phyloP scores from a whole-genome alignment of 129 eudicot genomes.

The Chrysanthemum makinoi region DNA sequence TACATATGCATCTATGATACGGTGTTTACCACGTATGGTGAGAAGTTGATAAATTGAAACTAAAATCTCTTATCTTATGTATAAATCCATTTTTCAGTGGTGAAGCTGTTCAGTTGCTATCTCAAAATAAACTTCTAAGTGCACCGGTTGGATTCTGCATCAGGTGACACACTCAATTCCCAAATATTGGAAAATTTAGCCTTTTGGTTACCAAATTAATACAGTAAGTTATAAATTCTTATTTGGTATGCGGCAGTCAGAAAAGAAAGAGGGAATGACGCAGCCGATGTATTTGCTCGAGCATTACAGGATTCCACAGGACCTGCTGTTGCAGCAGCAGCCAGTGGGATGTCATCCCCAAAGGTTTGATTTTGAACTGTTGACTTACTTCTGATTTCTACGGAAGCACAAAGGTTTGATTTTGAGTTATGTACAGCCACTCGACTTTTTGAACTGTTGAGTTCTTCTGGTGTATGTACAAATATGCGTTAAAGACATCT shows the following conservation, averaged over 20 bases:
- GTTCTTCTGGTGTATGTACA: neutral
- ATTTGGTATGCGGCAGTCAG: slow-evolving; percentile 49
- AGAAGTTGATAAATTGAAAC: too few species aligned
- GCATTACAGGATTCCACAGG: slow-evolving; percentile 37
- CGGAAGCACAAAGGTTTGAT: slow-evolving; percentile 65
- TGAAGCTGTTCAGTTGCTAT: slow-evolving; percentile 74
- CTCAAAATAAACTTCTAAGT: slow-evolving; percentile 69
- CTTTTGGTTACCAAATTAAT: neutral
- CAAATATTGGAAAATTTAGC: neutral
- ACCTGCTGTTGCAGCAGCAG: slow-evolving; percentile 75
- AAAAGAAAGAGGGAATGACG: slow-evolving; percentile 50
- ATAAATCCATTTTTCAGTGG: slow-evolving; percentile 30
- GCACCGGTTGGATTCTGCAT: slow-evolving; percentile 91
- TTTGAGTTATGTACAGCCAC: neutral
- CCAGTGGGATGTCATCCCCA: slow-evolving; percentile 71
- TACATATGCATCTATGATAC: too few species aligned
- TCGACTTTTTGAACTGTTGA: neutral
- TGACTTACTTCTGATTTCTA: slow-evolving; percentile 83
- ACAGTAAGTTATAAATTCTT: neutral
- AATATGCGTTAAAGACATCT: slow-evolving; percentile 72
- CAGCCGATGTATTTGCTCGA: slow-evolving; percentile 26
- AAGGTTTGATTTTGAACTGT: slow-evolving; percentile 68
- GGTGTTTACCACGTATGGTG: too few species aligned
- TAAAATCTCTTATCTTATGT: neutral
- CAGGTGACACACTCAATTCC: slow-evolving; percentile 49